Conservation (phyloP, 768 basidiomycete species). For the Kwoniella mangroviensis region DNA sequence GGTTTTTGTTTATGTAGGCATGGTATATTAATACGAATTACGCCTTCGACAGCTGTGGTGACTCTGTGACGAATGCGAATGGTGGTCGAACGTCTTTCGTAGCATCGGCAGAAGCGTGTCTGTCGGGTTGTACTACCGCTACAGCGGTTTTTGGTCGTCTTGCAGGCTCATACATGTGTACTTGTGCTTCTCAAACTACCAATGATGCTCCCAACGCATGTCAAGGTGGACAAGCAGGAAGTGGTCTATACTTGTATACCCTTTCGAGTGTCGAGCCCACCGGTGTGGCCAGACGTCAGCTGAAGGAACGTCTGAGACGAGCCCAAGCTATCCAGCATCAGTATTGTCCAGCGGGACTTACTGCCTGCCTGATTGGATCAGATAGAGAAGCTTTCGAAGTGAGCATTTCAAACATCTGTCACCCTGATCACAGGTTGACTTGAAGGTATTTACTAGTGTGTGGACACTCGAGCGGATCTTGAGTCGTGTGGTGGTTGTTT, state of each 20-base stretch:
- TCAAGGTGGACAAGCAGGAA: neutral
- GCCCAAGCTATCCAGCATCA: neutral
- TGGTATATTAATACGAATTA: too few species aligned
- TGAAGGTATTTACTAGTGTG: too few species aligned
- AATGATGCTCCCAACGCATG: neutral
- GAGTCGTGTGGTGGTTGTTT: slow-evolving; percentile 23
- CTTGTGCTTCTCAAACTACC: too few species aligned
- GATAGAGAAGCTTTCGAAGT: slow-evolving; percentile 18
- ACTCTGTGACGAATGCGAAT: too few species aligned
- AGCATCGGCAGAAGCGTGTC: too few species aligned
- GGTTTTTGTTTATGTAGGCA: neutral
- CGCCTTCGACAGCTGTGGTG: too few species aligned
- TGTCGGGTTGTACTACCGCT: too few species aligned
- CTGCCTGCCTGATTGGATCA: neutral
- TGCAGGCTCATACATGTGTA: too few species aligned
- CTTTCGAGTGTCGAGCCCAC: neutral
- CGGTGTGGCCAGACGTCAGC: neutral
- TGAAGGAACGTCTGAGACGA: neutral
- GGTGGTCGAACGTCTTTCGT: too few species aligned
- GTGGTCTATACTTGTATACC: neutral
- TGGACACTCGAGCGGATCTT: slow-evolving; percentile 10
- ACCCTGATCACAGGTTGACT: too few species aligned
- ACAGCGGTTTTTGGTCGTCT: too few species aligned
- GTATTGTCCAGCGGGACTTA: slow-evolving; percentile 9
- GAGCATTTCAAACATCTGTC: too few species aligned